phyloP scores from a whole-genome alignment of 306 rosid genomes.

The Malus fusca region DNA sequence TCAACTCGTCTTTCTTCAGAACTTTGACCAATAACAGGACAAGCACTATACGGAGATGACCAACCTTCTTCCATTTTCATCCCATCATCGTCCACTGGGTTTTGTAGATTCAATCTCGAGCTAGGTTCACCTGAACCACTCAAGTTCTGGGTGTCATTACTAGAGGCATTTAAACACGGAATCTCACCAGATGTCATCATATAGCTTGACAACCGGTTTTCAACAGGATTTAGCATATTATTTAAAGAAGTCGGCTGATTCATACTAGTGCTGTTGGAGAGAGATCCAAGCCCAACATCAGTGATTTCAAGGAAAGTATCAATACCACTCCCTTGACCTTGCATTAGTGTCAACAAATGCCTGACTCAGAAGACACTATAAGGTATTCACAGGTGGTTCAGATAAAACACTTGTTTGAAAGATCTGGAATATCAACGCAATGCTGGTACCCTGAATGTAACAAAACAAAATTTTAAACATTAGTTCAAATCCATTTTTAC shows the following conservation, averaged over 20 bases:
- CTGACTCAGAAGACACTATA: slow-evolving; percentile 1
- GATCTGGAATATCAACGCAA: slow-evolving; percentile 14
- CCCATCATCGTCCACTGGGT: slow-evolving; percentile 43
- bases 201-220: slow-evolving; percentile 46
- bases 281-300: slow-evolving; percentile 49
- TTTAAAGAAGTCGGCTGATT: slow-evolving; percentile 46
- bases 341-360: slow-evolving; percentile 47
- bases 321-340: slow-evolving; percentile 57
- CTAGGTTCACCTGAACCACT: slow-evolving; percentile 52
- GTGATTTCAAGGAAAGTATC: slow-evolving; percentile 41
- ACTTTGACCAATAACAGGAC: slow-evolving; percentile 32
- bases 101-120: slow-evolving; percentile 40
- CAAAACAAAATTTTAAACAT: slow-evolving; percentile 1
- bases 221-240: slow-evolving; percentile 43
- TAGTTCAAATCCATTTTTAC: background rate
- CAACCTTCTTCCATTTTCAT: slow-evolving; percentile 41
- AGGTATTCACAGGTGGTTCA: slow-evolving; percentile 11
- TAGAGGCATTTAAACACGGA: slow-evolving; percentile 33
- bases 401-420: slow-evolving; percentile 18
- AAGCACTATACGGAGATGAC: slow-evolving; percentile 41
- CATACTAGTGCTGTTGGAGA: slow-evolving; percentile 47
- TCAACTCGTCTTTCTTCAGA: slow-evolving; percentile 52
- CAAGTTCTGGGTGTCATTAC: slow-evolving; percentile 37
- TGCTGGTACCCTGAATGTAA: slow-evolving; percentile 6
- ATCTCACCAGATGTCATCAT: slow-evolving; percentile 49